Base-by-base conservation (phyloP, 768 basidiomycete species). In the Porpolomopsis calyptriformis region DNA sequence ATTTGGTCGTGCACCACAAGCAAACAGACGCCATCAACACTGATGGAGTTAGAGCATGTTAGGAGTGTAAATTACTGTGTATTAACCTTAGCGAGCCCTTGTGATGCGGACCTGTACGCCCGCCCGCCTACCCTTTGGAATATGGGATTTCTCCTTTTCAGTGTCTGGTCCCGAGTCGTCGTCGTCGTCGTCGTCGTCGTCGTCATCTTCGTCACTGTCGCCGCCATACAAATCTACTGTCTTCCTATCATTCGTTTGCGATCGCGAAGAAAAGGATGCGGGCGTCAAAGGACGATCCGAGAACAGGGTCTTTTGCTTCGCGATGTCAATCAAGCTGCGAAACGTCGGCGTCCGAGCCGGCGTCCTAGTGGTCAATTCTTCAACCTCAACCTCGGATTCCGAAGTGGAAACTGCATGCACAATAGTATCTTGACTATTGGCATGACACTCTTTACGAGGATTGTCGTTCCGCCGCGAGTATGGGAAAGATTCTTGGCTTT, bases 91-190 rank as follows among this genome's bases (percentile, higher is more conserved):
- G n/a, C n/a, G n/a, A n/a, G n/a, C n/a, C n/a, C n/a, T n/a, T n/a
- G n/a, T n/a, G n/a, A n/a, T n/a, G n/a, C n/a, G 27, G 18, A 25
- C 31, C 7, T 43, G 26, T 42, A 55, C 60, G 1, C 79, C 80
- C 31, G 83, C 83, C 48, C 69, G 64, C 46, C 77, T 69, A 9
- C 66, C 66, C 50, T 60, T 67, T 24, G 82, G 82, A 47, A 85
- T 82, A 58, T 84, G 82, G n/a, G 73, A 78, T 35, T 49, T 54
- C 20, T 57, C 53, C 35, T 58, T 56, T 33, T 52, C 60, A 33
- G 64, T 26, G 27, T 53, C 11, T 64, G 62, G 63, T 31, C 71
- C 72, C 3, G 74, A 71, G 4, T 69, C 64, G 5, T 59, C 62
- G 6, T 59, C 57, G 10, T 58, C 58, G 22, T 58, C 70, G 14